Evolutionary conservation across 108 stramenopile genomes (phyloP), one percentile per base, ranked within the genome.

Genomic region (Conticribra guillardii): DNA sequence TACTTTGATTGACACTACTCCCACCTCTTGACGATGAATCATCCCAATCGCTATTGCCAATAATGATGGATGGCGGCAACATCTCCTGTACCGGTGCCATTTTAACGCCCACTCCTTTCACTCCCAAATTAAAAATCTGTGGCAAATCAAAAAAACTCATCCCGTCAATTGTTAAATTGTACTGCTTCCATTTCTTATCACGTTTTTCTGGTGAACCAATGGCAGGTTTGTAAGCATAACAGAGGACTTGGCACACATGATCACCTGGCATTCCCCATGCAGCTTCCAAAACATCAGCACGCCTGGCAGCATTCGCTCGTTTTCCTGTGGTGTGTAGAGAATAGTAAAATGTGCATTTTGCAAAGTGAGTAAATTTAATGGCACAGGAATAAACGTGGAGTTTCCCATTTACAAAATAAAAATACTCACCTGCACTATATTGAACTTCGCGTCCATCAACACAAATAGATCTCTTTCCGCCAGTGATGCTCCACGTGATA

Each of bases 91-190:
- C 8, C 0, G 34, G 24, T 49, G 2, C 18, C 26, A 18, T 64
- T 16, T 21, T 30, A 46, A 27, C 31, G 34, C 53, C 71, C 5
- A 76, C 31, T 24, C 76, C 71, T 31, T 67, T 79, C 45, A 67
- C 29, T 3, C 91, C 94, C 24, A 96, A 71, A 67, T 96, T 84
- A 67, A 66, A 96, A 28, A 96, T 82, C 47, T 84, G 76, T 34
- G 91, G 94, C 73, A 96, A 79, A 21, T 85, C 75, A 65, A 81
- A 89, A 66, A 89, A 93, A 50, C 84, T 74, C 49, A 81, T 64
- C 5, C 91, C 91, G 56, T 93, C 90, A 34, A 96, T 69, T 29
- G 63, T 60, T 33, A 96, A 69, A 61, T 91, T 87, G 76, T 89
- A 93, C 57, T 87, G 88, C 49, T 67, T 78, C 70, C 75, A 69